Conservation (phyloP, 768 basidiomycete genomes). For the Tylopilus felleus region DNA sequence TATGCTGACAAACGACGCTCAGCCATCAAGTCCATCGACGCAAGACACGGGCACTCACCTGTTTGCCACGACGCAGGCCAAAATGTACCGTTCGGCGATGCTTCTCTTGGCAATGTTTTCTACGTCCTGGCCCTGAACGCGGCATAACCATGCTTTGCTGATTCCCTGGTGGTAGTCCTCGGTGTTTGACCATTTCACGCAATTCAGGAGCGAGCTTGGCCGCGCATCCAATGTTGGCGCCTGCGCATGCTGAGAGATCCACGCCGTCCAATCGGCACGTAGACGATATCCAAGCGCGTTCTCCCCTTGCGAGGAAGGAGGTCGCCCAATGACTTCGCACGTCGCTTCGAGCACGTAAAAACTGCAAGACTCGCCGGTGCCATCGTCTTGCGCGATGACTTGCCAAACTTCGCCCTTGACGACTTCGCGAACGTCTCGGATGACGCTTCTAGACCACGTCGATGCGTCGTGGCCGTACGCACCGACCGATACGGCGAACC, state of each 20-base stretch:
- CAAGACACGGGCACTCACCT: conserved; percentile 39
- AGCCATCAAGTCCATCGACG: background rate
- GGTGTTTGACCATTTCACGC: conserved; percentile 63
- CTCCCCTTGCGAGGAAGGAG: conserved; percentile 9
- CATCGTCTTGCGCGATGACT: conserved; percentile 34
- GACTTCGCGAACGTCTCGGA: conserved; percentile 52
- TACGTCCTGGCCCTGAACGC: conserved; percentile 41
- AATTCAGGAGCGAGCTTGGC: conserved; percentile 14
- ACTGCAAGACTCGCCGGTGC: conserved; percentile 23
- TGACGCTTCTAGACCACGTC: conserved; percentile 34
- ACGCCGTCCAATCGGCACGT: conserved; percentile 66
- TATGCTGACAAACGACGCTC: conserved; percentile 40
- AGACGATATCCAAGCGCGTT: conserved; percentile 18
- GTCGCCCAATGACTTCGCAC: conserved; percentile 65
- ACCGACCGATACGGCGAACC: conserved; percentile 59
- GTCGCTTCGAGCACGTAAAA: conserved; percentile 67
- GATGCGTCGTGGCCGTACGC: conserved; percentile 29
- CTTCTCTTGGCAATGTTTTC: conserved; percentile 39
- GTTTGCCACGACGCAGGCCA: conserved; percentile 72
- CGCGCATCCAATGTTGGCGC: background rate
- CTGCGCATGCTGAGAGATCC: conserved; percentile 37
- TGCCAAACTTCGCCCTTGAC: conserved; percentile 60
- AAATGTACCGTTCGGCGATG: conserved; percentile 60
- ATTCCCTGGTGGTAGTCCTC: conserved; percentile 71
- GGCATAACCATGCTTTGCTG: conserved; percentile 60